Percentiles rank a stretch among this genome's conserved stretches.
Conservation (phyloP, 352 stramenopile species). For the Hyaloperonospora brassicae region DNA sequence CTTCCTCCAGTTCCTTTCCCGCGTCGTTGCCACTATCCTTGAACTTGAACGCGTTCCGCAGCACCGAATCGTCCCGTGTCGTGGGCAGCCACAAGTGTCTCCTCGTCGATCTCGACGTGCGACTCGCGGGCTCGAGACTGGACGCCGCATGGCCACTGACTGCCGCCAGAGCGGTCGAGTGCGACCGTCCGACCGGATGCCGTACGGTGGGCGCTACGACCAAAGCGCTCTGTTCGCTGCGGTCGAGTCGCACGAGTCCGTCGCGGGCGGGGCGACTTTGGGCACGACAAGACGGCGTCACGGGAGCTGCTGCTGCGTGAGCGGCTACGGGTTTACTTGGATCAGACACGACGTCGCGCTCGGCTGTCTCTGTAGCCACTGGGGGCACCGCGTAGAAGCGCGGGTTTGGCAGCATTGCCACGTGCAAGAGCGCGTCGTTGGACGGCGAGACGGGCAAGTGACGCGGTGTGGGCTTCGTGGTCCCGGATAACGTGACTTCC, state of each 20-base stretch:
- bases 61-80: slow-evolving; percentile 73
- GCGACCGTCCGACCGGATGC: slow-evolving; percentile 44
- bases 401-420: background rate
- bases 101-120: slow-evolving; percentile 49
- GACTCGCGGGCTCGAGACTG: slow-evolving; percentile 59
- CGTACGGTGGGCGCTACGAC: slow-evolving; percentile 55
- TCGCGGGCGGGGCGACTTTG: slow-evolving; percentile 67
- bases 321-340: slow-evolving; percentile 8
- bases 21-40: slow-evolving; percentile 3
- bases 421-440: slow-evolving; percentile 7
- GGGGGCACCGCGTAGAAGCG: background rate
- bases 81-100: slow-evolving; percentile 65
- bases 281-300: slow-evolving; percentile 14
- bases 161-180: slow-evolving; percentile 51
- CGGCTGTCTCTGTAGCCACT: slow-evolving; percentile 4
- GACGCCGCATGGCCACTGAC: slow-evolving; percentile 38
- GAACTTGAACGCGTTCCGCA: slow-evolving; percentile 22
- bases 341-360: slow-evolving; percentile 17
- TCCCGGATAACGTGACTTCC: too few relatives aligned
- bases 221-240: slow-evolving; percentile 29
- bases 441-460: too few relatives aligned
- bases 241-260: slow-evolving; percentile 68
- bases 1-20: too few relatives aligned
- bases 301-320: slow-evolving; percentile 3
- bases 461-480: too few relatives aligned